phyloP scores from a whole-genome alignment of 768 basidiomycete genomes.

The Russula foetens region DNA sequence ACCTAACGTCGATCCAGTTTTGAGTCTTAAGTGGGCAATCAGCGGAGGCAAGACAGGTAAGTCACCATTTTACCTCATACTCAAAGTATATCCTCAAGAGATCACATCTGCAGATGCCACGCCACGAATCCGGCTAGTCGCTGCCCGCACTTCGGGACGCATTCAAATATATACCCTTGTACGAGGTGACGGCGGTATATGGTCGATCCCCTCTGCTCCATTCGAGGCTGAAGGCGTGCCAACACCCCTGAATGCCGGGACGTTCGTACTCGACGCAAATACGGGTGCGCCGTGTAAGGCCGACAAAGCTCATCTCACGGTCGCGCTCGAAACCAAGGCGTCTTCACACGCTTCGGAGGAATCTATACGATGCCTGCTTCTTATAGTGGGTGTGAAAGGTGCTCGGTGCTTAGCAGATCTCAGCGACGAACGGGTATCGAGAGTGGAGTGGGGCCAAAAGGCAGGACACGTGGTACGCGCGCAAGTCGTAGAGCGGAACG shows the following conservation, averaged over 20 bases:
- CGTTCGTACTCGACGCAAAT: conserved; percentile 48
- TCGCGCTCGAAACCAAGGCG: conserved; percentile 23
- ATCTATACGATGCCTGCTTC: conserved; percentile 34
- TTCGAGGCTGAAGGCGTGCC: conserved; percentile 34
- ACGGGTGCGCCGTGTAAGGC: conserved; percentile 40
- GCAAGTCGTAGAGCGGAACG: conserved; percentile 53
- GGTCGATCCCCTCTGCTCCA: conserved; percentile 31
- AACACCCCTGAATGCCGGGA: conserved; percentile 39
- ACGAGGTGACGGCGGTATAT: conserved; percentile 27
- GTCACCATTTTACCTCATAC: neutral
- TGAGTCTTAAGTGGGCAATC: conserved; percentile 60
- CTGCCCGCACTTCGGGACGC: conserved; percentile 47
- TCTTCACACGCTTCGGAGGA: conserved; percentile 21
- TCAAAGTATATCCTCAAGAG: neutral
- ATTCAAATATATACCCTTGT: conserved; percentile 50
- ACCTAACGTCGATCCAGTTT: conserved; percentile 37
- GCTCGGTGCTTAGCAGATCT: conserved; percentile 49
- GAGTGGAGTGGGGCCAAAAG: conserved; percentile 54
- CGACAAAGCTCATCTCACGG: conserved; percentile 35
- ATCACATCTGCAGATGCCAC: conserved; percentile 31
- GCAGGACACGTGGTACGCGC: conserved; percentile 40
- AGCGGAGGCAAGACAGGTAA: conserved; percentile 46
- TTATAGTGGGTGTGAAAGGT: conserved; percentile 51
- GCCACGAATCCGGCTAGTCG: conserved; percentile 52
- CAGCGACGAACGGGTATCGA: conserved; percentile 57